A percentile compares a stretch with the other conserved stretches of the same genome.
Conservation (phyloP, 345 rosid genomes). For the Salix exigua region DNA sequence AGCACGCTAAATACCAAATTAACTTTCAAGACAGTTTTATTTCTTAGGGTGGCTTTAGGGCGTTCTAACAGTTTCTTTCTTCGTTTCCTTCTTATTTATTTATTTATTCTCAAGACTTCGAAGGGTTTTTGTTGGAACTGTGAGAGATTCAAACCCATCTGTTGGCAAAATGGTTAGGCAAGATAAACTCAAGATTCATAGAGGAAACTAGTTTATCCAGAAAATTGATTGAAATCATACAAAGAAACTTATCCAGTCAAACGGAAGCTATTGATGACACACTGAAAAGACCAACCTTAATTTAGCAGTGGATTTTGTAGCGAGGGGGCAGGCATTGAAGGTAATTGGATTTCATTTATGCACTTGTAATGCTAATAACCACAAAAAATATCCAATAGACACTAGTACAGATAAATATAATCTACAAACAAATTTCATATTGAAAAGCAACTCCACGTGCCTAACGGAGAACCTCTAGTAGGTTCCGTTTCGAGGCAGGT, state of each 20-base stretch:
- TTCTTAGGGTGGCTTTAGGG: no score
- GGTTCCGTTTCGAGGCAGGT: background rate
- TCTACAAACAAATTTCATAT: background rate
- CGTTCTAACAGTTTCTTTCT: no score
- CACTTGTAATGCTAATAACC: background rate
- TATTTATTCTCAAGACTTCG: background rate
- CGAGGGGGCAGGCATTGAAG: no score
- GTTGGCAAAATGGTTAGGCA: background rate
- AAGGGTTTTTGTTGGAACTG: background rate
- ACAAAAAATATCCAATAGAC: no score
- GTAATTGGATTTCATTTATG: background rate
- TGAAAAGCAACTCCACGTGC: background rate
- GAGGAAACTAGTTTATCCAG: background rate
- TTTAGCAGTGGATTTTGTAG: background rate
- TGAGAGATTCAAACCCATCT: background rate
- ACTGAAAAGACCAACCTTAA: background rate
- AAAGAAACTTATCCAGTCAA: background rate
- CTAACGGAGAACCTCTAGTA: background rate
- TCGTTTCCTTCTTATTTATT: no score
- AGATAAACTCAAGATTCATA: background rate
- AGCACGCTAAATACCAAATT: no score
- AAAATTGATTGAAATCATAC: background rate
- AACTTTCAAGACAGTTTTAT: no score
- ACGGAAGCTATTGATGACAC: background rate
- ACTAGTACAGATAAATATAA: background rate